A percentile compares a stretch with the other conserved stretches of the same genome.
Conservation (phyloP, 345 rosid genomes). For the Linum lewisii region DNA sequence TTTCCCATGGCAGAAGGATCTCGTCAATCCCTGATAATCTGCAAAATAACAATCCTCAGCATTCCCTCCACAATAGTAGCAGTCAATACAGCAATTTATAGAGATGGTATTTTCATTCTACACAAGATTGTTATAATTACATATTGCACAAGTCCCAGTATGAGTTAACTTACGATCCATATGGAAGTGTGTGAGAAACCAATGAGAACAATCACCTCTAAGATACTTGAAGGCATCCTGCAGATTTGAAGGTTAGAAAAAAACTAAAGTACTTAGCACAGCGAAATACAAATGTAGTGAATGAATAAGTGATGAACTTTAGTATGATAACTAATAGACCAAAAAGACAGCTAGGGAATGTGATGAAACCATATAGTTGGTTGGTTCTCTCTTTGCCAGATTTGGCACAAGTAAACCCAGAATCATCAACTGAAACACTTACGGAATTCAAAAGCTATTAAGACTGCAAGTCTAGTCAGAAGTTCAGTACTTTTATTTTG, state of each 20-base stretch:
- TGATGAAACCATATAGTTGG: not conserved
- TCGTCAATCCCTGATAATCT: conserved; percentile 97
- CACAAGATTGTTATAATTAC: not conserved
- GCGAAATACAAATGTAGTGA: not conserved
- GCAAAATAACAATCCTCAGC: conserved; percentile 11
- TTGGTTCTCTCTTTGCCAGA: too few relatives aligned
- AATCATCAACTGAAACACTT: not conserved
- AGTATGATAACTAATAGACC: conserved; percentile 1
- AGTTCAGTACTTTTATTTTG: not conserved
- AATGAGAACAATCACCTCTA: conserved; percentile 78
- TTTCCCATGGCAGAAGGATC: conserved; percentile 78
- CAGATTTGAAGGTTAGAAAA: conserved; percentile 12
- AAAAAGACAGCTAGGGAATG: not conserved
- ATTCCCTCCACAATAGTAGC: not conserved
- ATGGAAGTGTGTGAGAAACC: conserved; percentile 98
- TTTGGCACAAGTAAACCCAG: not conserved
- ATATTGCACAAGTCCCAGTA: not conserved
- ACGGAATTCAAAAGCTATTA: too few relatives aligned
- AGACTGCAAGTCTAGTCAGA: not conserved
- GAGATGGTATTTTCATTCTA: not conserved
- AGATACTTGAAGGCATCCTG: conserved; percentile 98
- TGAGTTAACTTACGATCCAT: conserved; percentile 73
- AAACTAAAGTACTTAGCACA: not conserved
- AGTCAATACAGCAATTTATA: too few relatives aligned
- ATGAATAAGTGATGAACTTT: conserved; percentile 13